A percentile compares a stretch with the other conserved stretches of the same genome.
Evolutionary conservation across 192 early-diverging fungal genomes (phyloP).

Genomic region (Phycomyces blakesleeanus): DNA sequence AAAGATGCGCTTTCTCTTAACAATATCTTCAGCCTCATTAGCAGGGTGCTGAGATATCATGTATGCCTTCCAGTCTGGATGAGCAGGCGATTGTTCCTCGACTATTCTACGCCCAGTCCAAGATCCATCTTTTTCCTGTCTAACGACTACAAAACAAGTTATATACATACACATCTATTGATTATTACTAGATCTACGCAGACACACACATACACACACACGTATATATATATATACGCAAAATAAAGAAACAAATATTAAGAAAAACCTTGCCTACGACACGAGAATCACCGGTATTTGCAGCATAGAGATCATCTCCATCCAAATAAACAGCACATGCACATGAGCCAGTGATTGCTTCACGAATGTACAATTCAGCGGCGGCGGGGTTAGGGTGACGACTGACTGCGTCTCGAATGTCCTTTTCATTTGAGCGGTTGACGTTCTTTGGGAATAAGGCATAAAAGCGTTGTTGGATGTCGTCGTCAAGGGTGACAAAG

Average conservation of each 20-base stretch:
- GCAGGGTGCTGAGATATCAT: slow-evolving; percentile 39
- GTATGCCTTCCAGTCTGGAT: slow-evolving; percentile 31
- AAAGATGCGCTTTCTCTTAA: slow-evolving; percentile 19
- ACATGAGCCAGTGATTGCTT: slow-evolving; percentile 49
- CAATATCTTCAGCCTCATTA: slow-evolving; percentile 16
- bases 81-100: slow-evolving; percentile 45
- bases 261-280: slow-evolving; percentile 49
- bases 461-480: slow-evolving; percentile 37
- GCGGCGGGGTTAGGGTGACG: slow-evolving; percentile 24
- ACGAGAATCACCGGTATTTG: slow-evolving; percentile 52
- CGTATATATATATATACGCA: too few relatives aligned
- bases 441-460: slow-evolving; percentile 39
- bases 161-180: too few relatives aligned
- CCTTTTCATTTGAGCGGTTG: slow-evolving; percentile 33
- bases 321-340: slow-evolving; percentile 53
- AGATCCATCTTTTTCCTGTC: slow-evolving; percentile 66
- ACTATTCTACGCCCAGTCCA: slow-evolving; percentile 58
- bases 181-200: background rate
- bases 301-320: slow-evolving; percentile 45
- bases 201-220: too few relatives aligned
- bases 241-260: slow-evolving; percentile 31
- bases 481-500: slow-evolving; percentile 45
- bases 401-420: slow-evolving; percentile 4
- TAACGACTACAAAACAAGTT: slow-evolving; percentile 56
- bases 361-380: slow-evolving; percentile 32